Conservation (phyloP, 176 grass and related monocot genomes). For the Aegilops speltoides region DNA sequence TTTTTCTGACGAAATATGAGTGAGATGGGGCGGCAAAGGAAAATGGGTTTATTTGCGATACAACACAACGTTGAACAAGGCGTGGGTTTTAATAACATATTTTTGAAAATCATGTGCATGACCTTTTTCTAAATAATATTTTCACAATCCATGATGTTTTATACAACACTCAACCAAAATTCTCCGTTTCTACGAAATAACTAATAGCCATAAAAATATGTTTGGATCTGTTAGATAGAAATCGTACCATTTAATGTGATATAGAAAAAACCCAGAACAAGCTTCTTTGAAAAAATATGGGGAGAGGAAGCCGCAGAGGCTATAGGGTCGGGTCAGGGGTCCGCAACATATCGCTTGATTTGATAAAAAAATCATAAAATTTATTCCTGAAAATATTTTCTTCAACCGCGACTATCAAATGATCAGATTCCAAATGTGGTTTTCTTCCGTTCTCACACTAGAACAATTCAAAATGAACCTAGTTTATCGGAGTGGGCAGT, state of each 20-base stretch:
- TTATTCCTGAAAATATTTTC: background rate
- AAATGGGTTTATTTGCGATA: background rate
- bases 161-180: too few species aligned
- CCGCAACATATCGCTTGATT: too few species aligned
- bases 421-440: slow-evolving; percentile 41
- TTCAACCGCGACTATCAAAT: slow-evolving; percentile 34
- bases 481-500: background rate
- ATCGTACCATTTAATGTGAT: too few species aligned
- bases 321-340: too few species aligned
- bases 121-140: background rate
- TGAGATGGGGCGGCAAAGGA: too few species aligned
- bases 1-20: too few species aligned
- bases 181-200: background rate
- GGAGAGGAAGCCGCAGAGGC: too few species aligned
- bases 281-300: too few species aligned
- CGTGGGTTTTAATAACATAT: background rate
- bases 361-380: too few species aligned
- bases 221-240: too few species aligned
- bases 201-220: too few species aligned
- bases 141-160: background rate
- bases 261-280: too few species aligned
- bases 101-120: background rate
- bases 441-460: background rate
- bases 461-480: background rate
- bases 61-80: background rate